A percentile compares a stretch with the other conserved stretches of the same genome.
These are phyloP conservation scores for Flaveria robusta DNA, from an alignment of 129 eudicot genomes.

Conservation along the genomic window DNA sequence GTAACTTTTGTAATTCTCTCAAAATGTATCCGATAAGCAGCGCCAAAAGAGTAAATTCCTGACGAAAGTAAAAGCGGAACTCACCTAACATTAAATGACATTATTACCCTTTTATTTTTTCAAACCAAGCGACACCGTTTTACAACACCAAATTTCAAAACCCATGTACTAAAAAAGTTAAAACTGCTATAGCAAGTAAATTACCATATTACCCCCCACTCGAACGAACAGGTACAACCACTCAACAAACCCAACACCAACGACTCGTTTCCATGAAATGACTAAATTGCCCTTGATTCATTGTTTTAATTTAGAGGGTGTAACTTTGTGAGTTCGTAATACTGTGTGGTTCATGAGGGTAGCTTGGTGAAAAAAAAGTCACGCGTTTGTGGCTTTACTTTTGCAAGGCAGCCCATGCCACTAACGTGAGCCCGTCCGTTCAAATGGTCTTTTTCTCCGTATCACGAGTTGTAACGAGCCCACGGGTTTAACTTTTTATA, in stretches of 20 bases:
- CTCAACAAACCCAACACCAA: conserved; percentile 26
- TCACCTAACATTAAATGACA: conserved; percentile 1
- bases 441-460: conserved; percentile 39
- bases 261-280: conserved; percentile 7
- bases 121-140: background rate
- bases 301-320: background rate
- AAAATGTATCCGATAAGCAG: background rate
- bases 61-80: conserved; percentile 35
- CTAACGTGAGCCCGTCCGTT: conserved; percentile 50
- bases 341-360: conserved; percentile 14
- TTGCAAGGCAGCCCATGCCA: conserved; percentile 46
- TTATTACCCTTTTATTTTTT: background rate
- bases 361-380: conserved; percentile 22
- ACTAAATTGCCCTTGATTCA: background rate
- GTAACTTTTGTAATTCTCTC: background rate
- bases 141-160: background rate
- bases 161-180: conserved; percentile 16
- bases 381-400: conserved; percentile 22
- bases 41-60: conserved; percentile 28
- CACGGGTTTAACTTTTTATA: conserved; percentile 16
- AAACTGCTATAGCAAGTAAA: conserved; percentile 7
- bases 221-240: conserved; percentile 29
- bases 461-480: conserved; percentile 29
- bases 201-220: conserved; percentile 33
- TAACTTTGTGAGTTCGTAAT: background rate